Conservation (phyloP, 1,139 yeast species). For the Lodderomyces elongisporus region DNA sequence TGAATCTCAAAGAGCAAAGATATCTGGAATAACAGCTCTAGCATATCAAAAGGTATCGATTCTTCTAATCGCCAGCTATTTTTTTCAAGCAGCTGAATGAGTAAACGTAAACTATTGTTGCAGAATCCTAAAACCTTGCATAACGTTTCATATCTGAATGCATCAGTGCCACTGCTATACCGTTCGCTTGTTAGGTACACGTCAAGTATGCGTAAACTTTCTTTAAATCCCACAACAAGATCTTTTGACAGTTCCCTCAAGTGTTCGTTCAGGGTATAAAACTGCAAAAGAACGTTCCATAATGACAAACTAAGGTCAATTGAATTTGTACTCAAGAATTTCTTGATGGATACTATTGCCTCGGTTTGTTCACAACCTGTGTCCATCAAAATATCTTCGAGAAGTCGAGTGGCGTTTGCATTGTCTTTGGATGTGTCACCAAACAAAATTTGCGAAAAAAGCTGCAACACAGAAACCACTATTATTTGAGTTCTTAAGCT, state of each 20-base stretch:
- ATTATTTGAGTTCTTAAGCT: conserved; percentile 60
- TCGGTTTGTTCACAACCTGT: conserved; percentile 12
- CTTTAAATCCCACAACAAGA: conserved; percentile 48
- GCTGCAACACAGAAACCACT: conserved; percentile 59
- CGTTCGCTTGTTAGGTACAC: conserved; percentile 13
- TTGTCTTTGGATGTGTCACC: conserved; percentile 29
- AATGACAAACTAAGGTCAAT: conserved; percentile 63
- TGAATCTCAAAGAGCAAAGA: conserved; percentile 43
- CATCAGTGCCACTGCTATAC: conserved; percentile 10
- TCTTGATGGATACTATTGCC: conserved; percentile 44
- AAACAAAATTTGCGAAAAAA: conserved; percentile 56
- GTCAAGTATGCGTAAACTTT: conserved; percentile 33
- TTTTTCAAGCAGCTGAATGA: conserved; percentile 17
- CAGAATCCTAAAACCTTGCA: conserved; percentile 29
- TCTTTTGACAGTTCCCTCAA: conserved; percentile 16
- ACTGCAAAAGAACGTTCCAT: conserved; percentile 70
- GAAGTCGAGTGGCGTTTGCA: conserved; percentile 45
- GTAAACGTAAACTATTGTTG: conserved; percentile 24
- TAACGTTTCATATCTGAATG: conserved; percentile 18
- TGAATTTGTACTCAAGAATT: conserved; percentile 59
- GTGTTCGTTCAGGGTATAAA: conserved; percentile 42
- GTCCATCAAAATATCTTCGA: conserved; percentile 49
- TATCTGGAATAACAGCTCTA: conserved; percentile 27
- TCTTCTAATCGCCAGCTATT: conserved; percentile 21
- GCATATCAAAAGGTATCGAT: conserved; percentile 4